Base-by-base conservation (phyloP, 164 flowering plant species). In the Aristolochia fimbriata region DNA sequence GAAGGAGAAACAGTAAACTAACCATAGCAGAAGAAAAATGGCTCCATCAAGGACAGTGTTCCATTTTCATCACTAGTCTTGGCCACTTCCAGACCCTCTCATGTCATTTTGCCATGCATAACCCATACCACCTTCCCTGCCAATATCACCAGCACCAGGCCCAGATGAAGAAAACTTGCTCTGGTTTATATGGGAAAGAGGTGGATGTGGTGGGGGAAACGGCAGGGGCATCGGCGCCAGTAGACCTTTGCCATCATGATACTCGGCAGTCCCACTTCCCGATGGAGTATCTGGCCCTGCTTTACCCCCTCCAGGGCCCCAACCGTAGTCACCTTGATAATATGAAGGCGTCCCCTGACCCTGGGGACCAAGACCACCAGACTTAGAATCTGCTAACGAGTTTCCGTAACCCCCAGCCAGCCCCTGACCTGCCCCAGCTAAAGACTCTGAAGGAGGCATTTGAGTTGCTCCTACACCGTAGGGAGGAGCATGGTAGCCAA, bases 41-140 rank as follows among this genome's bases (percentile, higher is more conserved):
- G 43, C 7, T 37, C 12, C 43, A 37, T 37, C 43, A 10, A 3
- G 43, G 43, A 37, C 43, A 37, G 9, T 37, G 43, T 37, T 3
- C 12, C 43, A 3, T 37, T 7, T 37, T 7, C 43, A 37, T 37
- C 43, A 37, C 43, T 37, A 37, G 10, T 37, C 43, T 3, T 37
- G 43, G 43, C 43, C 43, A 7, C 43, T 63, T 62, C 80, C 74
- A 72, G 73, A 83, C 46, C 75, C 62, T 17, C 68, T 81, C 47
- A 71, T 78, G 45, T 82, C 83, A 60, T 80, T 73, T 47, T 76
- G 84, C 82, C 87, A 86, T 41, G 76, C 76, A 61, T 60, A 80
- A 31, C 80, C 77, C 46, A 76, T 77, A 23, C 81, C 85, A 37
- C 43, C 43, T 10, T 37, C 43, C 43, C 43, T 7, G 8, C 43